These are phyloP conservation scores for Brasenia schreberi DNA, from an alignment of 164 flowering plant species.

Conservation along the genomic window DNA sequence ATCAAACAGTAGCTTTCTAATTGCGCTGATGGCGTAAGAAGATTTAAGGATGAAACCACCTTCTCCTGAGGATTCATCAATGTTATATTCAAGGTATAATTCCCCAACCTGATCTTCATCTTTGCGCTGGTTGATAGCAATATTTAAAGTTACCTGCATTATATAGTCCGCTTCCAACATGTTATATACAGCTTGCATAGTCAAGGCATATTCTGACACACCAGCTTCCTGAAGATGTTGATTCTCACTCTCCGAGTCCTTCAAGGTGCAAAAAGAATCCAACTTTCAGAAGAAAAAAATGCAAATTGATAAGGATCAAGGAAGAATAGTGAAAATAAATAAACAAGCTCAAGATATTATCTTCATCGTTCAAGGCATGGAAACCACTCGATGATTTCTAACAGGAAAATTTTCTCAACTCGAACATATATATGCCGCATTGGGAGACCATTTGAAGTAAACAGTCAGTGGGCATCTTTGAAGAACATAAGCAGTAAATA, in stretches of 20 bases:
- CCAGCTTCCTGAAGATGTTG: constrained; percentile 9
- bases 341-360: neutral
- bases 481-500: too few species aligned
- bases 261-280: constrained; percentile 13
- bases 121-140: too few species aligned
- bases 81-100: neutral
- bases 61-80: constrained; percentile 35
- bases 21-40: constrained; percentile 32
- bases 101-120: neutral
- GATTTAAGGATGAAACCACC: constrained; percentile 39
- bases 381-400: neutral
- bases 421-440: neutral
- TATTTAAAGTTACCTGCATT: constrained; percentile 52
- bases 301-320: too few species aligned
- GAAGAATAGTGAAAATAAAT: neutral
- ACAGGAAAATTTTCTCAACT: neutral
- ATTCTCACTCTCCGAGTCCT: constrained; percentile 11
- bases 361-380: neutral
- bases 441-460: neutral
- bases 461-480: neutral
- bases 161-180: constrained; percentile 57
- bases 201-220: constrained; percentile 29
- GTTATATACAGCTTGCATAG: constrained; percentile 43
- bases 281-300: neutral
- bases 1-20: constrained; percentile 58